Conservation (phyloP, 2,329 filamentous ascomycete genomes). For the Alternaria metachromatica region DNA sequence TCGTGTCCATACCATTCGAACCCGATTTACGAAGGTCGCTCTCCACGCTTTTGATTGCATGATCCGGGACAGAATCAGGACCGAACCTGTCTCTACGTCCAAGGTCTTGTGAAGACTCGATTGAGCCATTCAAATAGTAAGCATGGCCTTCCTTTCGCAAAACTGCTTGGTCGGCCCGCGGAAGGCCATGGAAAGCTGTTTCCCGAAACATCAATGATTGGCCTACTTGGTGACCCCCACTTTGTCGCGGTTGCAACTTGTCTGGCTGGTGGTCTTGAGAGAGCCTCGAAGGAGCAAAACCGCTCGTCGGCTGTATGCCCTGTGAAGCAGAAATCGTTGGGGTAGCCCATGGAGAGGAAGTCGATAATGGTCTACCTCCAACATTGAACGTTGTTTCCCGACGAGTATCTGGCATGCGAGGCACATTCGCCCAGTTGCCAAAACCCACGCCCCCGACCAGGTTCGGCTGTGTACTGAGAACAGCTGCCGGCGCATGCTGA, state of each 20-base stretch:
- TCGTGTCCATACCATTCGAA: neutral
- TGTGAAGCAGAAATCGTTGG: neutral
- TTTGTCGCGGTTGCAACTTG: neutral
- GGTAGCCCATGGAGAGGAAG: neutral
- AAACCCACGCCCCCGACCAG: neutral
- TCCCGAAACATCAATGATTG: neutral
- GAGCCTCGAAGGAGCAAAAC: neutral
- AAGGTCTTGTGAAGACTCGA: neutral
- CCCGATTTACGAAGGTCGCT: neutral
- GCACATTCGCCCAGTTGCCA: neutral
- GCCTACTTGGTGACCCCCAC: neutral
- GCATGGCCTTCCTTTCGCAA: neutral
- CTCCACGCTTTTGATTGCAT: neutral
- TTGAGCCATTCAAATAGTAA: neutral
- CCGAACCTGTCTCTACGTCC: neutral
- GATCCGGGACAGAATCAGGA: neutral
- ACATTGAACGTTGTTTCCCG: neutral
- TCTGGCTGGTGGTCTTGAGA: neutral
- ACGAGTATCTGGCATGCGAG: neutral
- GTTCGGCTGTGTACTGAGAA: neutral
- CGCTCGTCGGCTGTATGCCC: neutral
- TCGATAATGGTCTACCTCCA: neutral
- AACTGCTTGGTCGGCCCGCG: neutral
- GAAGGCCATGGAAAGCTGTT: neutral
- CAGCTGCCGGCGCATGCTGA: neutral